phyloP scores from a whole-genome alignment of 305 asterid species.

The Rubia tinctorum region DNA sequence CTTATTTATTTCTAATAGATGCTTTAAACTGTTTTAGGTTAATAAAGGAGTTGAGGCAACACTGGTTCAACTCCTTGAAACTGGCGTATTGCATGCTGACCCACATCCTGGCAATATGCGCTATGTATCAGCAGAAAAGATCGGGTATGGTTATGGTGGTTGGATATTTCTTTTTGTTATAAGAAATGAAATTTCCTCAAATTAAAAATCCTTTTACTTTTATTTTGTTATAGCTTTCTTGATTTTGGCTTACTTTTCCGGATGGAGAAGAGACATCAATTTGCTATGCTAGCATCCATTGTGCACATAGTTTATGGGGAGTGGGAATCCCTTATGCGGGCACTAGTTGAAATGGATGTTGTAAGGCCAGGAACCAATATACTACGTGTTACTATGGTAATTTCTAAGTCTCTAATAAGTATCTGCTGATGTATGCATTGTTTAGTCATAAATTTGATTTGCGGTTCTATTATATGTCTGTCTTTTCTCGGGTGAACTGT shows the following conservation, averaged over 20 bases:
- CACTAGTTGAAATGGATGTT: conserved; percentile 85
- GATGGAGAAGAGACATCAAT: conserved; percentile 92
- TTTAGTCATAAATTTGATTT: not conserved
- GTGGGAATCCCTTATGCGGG: conserved; percentile 85
- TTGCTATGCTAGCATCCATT: conserved; percentile 88
- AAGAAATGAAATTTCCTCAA: not conserved
- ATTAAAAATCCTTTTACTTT: conserved; percentile 12
- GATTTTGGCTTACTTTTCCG: conserved; percentile 98
- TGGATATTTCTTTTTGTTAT: conserved; percentile 6
- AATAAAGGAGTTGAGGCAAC: conserved; percentile 95
- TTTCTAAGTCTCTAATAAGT: conserved; percentile 17
- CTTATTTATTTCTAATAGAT: conserved; percentile 19
- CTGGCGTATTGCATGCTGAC: conserved; percentile 96
- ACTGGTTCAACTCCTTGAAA: conserved; percentile 88
- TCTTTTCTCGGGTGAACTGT: not conserved
- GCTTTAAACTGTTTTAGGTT: conserved; percentile 46
- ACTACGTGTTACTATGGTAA: conserved; percentile 80
- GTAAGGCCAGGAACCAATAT: conserved; percentile 79
- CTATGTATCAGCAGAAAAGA: conserved; percentile 61
- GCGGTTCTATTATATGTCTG: not conserved
- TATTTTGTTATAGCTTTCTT: conserved; percentile 59
- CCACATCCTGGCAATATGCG: conserved; percentile 98
- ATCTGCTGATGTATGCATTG: not conserved
- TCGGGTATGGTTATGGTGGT: conserved; percentile 64
- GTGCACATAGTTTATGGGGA: conserved; percentile 93